These are phyloP conservation scores for Trichoderma sp. DNA, from an alignment of 2,329 filamentous ascomycete species.

Conservation along the genomic window DNA sequence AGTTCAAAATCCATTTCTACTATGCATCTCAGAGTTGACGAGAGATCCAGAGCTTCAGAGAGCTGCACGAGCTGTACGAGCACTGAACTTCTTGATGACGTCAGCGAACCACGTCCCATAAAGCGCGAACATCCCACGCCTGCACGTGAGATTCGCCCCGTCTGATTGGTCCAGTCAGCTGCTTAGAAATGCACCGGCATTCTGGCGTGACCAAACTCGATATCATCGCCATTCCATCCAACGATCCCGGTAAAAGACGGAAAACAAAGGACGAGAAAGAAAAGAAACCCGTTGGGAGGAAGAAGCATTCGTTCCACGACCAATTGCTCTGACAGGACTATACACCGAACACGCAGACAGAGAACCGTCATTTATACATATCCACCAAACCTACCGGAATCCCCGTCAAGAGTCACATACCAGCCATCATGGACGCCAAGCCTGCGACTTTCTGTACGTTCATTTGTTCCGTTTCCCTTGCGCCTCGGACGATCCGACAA, in stretches of 20 bases:
- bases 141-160: constrained; percentile 36
- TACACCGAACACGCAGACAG: too few relatives aligned
- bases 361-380: too few relatives aligned
- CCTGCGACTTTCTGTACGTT: constrained; percentile 36
- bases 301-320: constrained; percentile 31
- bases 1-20: too few relatives aligned
- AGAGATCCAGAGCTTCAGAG: too few relatives aligned
- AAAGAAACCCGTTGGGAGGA: constrained; percentile 13
- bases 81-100: constrained; percentile 32
- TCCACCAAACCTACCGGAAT: too few relatives aligned
- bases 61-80: neutral
- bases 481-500: neutral
- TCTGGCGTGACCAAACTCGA: constrained; percentile 25
- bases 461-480: neutral
- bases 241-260: neutral
- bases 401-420: too few relatives aligned
- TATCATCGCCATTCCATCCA: constrained; percentile 31
- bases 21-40: too few relatives aligned
- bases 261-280: neutral
- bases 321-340: constrained; percentile 7
- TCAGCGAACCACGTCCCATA: constrained; percentile 32
- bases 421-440: constrained; percentile 41
- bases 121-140: constrained; percentile 33
- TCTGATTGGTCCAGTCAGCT: constrained; percentile 36
- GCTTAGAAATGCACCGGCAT: constrained; percentile 39